These are phyloP conservation scores for Rhododendron molle DNA, from an alignment of 148 eudicot genomes.

Conservation along the genomic window DNA sequence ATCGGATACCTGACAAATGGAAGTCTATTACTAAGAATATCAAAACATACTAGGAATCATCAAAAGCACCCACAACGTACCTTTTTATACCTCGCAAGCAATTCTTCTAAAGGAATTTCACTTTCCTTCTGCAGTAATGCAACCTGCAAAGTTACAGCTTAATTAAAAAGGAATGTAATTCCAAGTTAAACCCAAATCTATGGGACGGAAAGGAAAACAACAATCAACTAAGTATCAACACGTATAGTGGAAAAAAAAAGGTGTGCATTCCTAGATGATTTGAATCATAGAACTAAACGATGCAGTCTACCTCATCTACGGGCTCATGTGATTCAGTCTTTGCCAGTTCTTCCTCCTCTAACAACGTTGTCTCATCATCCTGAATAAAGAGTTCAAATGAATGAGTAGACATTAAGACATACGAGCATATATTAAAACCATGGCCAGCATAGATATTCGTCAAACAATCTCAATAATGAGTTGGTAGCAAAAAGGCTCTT, in stretches of 20 bases:
- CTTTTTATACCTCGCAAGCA: constrained; percentile 83
- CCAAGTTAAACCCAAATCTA: background rate
- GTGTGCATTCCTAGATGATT: background rate
- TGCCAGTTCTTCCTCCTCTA: constrained; percentile 91
- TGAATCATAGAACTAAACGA: background rate
- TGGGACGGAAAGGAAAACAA: background rate
- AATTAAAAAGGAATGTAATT: background rate
- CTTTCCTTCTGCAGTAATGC: constrained; percentile 86
- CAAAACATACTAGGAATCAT: background rate
- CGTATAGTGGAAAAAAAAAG: background rate
- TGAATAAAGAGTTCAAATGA: constrained; percentile 20
- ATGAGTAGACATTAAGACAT: background rate
- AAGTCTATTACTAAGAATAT: background rate
- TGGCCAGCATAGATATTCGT: background rate
- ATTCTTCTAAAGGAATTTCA: constrained; percentile 72
- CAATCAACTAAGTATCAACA: background rate
- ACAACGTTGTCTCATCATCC: constrained; percentile 97
- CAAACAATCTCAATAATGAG: background rate
- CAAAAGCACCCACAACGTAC: constrained; percentile 32
- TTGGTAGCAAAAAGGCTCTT: background rate
- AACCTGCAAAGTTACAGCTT: constrained; percentile 43
- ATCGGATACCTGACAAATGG: constrained; percentile 34
- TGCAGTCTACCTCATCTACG: constrained; percentile 65
- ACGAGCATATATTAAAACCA: background rate
- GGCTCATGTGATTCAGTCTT: constrained; percentile 55